phyloP scores from a whole-genome alignment of 345 rosid genomes.

The Citropsis articulata region DNA sequence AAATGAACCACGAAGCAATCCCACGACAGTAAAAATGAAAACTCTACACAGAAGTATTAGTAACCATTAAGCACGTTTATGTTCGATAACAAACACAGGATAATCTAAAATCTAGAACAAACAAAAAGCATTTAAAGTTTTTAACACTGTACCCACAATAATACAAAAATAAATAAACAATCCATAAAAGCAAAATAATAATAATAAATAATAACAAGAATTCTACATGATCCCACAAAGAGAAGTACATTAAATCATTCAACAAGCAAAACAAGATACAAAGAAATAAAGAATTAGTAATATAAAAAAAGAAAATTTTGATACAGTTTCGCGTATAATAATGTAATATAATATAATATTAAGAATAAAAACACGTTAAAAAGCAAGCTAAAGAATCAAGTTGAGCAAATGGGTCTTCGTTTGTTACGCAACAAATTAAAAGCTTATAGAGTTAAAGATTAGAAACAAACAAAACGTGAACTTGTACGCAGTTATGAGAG shows the following conservation, averaged over 20 bases:
- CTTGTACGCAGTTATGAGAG: conserved; percentile 3
- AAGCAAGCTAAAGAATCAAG: conserved; percentile 27
- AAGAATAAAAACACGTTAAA: conserved; percentile 25
- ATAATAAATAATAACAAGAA: conserved; percentile 3
- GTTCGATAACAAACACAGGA: conserved; percentile 14
- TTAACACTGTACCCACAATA: neutral
- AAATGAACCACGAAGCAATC: conserved; percentile 13
- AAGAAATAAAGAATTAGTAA: neutral
- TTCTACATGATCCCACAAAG: conserved; percentile 28
- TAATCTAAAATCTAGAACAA: neutral
- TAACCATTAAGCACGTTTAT: conserved; percentile 21
- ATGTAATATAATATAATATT: neutral
- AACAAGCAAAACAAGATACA: conserved; percentile 13
- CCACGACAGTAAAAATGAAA: neutral
- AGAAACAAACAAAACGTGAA: conserved; percentile 36
- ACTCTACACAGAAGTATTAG: neutral
- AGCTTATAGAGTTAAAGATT: conserved; percentile 15
- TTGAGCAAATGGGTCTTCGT: conserved; percentile 28
- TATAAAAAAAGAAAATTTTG: conserved; percentile 1
- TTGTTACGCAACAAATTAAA: conserved; percentile 29
- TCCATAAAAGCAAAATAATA: neutral
- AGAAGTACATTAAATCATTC: conserved; percentile 21
- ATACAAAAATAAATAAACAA: neutral
- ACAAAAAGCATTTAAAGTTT: conserved; percentile 10
- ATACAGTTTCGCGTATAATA: conserved; percentile 3